Evolutionary conservation across 2,329 filamentous ascomycete species (phyloP).

Genomic region (Monilinia polystroma): DNA sequence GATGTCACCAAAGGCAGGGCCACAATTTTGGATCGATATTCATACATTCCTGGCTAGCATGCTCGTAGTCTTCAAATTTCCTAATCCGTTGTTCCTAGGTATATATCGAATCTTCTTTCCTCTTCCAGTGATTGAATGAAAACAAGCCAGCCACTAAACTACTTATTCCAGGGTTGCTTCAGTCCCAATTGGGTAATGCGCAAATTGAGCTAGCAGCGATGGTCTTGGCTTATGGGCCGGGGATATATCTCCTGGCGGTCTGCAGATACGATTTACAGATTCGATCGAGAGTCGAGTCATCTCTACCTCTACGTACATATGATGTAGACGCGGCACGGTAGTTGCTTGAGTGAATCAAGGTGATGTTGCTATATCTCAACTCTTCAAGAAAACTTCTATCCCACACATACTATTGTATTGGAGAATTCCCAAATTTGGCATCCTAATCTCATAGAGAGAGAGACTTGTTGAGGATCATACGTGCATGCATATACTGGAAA

Average conservation of each 20-base stretch:
- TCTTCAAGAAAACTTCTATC: not conserved
- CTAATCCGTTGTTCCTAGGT: not conserved
- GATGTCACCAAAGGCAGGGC: not conserved
- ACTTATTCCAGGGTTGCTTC: not conserved
- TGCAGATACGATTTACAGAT: constrained; percentile 11
- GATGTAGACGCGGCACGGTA: constrained; percentile 3
- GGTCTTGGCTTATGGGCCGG: constrained; percentile 1
- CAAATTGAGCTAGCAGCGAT: not conserved
- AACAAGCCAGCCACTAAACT: not conserved
- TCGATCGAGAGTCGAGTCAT: not conserved
- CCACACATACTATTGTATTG: not conserved
- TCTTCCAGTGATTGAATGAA: not conserved
- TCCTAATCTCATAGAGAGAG: not conserved
- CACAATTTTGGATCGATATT: constrained; percentile 10
- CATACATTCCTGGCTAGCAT: not conserved
- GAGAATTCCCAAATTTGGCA: not conserved
- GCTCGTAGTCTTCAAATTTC: not conserved
- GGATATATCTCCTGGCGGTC: not conserved
- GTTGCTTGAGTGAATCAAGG: not conserved
- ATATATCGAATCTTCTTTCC: not conserved
- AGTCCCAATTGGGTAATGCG: not conserved
- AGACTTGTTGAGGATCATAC: not conserved
- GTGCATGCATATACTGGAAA: not conserved
- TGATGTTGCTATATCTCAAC: not conserved
- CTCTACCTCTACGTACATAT: not conserved